Base-by-base conservation (phyloP, 805 yeast species). In the Teunomyces panamensis region DNA sequence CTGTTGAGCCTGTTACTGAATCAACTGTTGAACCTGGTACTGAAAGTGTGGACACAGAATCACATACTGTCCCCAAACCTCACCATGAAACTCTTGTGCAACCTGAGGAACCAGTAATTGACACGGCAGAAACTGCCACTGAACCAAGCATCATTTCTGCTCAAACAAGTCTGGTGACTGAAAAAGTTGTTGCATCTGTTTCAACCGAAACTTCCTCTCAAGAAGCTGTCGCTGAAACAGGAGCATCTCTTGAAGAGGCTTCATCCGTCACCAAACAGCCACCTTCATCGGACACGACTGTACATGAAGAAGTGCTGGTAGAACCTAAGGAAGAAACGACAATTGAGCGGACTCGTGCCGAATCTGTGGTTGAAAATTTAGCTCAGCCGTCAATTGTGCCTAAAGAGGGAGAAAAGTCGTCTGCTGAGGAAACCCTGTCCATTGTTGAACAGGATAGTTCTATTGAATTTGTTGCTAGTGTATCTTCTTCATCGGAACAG, bases 311-410 rank as follows among this genome's bases (percentile, higher is more conserved):
- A 20, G 1, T 20, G 24, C 27, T 11, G 32, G 41, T 20, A 11
- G 35, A 45, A 27, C 10, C 24, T 5, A 20, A 20, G 24, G 24
- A 20, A 20, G 24, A 20, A 20, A 20, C 24, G 24, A 20, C 24
- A 20, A 20, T 20, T 20, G 24, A 20, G 24, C 24, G 4, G 24
- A 5, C 24, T 20, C 24, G 5, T 20, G 24, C 6, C 14, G 46
- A 34, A 11, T 33, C 45, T 30, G 27, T 44, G 20, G 51, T 36
- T 11, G 45, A 39, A 36, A 36, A 48, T 35, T 41, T 43, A 13
- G 44, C 20, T n/a, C 49, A 37, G n/a, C 8, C 42, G 30, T 30
- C 30, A 32, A 34, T 39, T 36, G 43, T 34, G 20, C 9, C 39
- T 13, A 24, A 5, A 11, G 36, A 30, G 32, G 42, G 9, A 10